A percentile compares a stretch with the other conserved stretches of the same genome.
phyloP scores from a whole-genome alignment of 2,329 filamentous ascomycete genomes.

The Pseudonectria foliicola region DNA sequence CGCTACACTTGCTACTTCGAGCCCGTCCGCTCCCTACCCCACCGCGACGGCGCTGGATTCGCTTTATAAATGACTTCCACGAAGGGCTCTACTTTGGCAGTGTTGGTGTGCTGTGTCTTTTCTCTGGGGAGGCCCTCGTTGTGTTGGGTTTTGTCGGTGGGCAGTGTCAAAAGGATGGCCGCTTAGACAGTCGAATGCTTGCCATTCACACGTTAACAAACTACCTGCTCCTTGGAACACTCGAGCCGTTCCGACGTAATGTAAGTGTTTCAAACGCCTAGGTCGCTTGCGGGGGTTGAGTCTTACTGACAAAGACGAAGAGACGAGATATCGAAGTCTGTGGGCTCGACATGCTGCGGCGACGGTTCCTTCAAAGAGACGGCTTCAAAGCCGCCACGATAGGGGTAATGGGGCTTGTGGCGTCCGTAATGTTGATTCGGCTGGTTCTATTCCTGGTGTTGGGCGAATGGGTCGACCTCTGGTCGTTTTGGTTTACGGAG shows the following conservation, averaged over 20 bases:
- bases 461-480: conserved; percentile 6
- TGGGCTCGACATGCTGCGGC: conserved; percentile 11
- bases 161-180: not conserved
- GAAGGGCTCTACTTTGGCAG: conserved; percentile 1
- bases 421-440: conserved; percentile 4
- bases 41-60: too few species aligned
- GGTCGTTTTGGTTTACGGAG: conserved; percentile 13
- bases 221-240: conserved; percentile 14
- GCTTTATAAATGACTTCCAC: too few species aligned
- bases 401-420: conserved; percentile 6
- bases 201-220: conserved; percentile 10
- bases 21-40: too few species aligned
- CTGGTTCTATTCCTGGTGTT: conserved; percentile 1
- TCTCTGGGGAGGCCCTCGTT: conserved; percentile 2
- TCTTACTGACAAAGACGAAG: too few species aligned
- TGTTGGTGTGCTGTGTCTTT: conserved; percentile 2
- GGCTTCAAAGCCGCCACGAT: conserved; percentile 1
- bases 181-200: conserved; percentile 1
- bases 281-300: too few species aligned
- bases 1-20: too few species aligned
- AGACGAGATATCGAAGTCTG: conserved; percentile 12
- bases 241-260: conserved; percentile 15
- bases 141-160: conserved; percentile 3
- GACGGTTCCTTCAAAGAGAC: conserved; percentile 3
- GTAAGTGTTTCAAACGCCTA: conserved; percentile 11